These are phyloP conservation scores for Emericellopsis terricola DNA, from an alignment of 495 filamentous ascomycete genomes.

Conservation along the genomic window DNA sequence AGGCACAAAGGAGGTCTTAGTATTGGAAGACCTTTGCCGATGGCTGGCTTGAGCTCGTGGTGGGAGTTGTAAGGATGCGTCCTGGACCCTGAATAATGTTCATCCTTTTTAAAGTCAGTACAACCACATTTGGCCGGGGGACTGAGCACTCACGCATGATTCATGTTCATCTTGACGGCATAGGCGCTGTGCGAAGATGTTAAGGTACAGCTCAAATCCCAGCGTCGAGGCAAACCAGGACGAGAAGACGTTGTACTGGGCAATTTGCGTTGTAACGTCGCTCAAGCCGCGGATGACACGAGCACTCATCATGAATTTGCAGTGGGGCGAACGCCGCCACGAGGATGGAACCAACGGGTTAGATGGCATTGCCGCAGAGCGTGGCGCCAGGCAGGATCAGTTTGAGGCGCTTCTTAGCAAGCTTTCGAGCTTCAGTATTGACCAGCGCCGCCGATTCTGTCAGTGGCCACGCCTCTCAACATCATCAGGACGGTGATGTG, in stretches of 20 bases:
- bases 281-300: conserved; percentile 22
- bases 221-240: conserved; percentile 28
- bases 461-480: conserved; percentile 23
- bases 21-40: no score
- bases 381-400: conserved; percentile 6
- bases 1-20: no score
- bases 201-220: conserved; percentile 26
- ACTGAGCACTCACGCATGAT: no score
- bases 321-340: conserved; percentile 25
- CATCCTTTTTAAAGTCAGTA: no score
- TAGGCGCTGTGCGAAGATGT: no score
- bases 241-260: conserved; percentile 31
- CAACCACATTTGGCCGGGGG: no score
- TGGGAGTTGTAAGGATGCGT: no score
- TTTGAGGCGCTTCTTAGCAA: not conserved
- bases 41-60: no score
- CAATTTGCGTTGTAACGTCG: conserved; percentile 27
- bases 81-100: no score
- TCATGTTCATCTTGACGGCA: no score
- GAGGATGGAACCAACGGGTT: conserved; percentile 26
- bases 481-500: conserved; percentile 22
- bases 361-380: conserved; percentile 25
- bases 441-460: conserved; percentile 27
- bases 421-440: not conserved
- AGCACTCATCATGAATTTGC: conserved; percentile 27